Evolutionary conservation across 2,329 filamentous ascomycete genomes (phyloP).

Genomic region (Microdochium trichocladiopsis): DNA sequence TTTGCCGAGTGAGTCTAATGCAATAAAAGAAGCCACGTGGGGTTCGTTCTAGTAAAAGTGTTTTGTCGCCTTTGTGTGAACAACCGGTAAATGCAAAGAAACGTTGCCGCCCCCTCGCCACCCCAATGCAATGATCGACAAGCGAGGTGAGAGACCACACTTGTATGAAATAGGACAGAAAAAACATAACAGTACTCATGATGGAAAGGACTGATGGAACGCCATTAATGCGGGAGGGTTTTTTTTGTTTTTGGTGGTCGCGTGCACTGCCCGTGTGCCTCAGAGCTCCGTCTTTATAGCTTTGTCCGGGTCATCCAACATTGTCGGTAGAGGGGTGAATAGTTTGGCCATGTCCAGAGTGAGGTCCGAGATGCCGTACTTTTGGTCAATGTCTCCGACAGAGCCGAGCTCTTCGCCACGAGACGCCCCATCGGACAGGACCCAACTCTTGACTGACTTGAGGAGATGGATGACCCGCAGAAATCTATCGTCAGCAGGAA

Average conservation of each 20-base stretch:
- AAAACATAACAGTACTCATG: constrained; percentile 11
- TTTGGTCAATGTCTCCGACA: constrained; percentile 60
- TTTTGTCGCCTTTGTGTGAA: neutral
- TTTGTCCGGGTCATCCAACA: constrained; percentile 33
- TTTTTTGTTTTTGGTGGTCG: constrained; percentile 5
- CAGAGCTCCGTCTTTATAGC: constrained; percentile 33
- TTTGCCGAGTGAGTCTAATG: neutral
- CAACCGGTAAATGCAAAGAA: constrained; percentile 24
- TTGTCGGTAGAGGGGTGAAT: constrained; percentile 52
- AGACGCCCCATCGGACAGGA: constrained; percentile 54
- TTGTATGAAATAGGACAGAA: constrained; percentile 16
- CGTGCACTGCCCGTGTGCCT: constrained; percentile 6
- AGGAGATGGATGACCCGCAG: constrained; percentile 52
- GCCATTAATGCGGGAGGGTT: constrained; percentile 16
- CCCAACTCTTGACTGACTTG: constrained; percentile 53
- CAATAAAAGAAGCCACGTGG: neutral
- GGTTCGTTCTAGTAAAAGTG: neutral
- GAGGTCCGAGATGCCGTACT: constrained; percentile 56
- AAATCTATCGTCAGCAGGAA: constrained; percentile 52
- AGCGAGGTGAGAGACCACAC: constrained; percentile 16
- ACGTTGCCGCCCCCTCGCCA: constrained; percentile 23
- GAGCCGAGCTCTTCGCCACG: constrained; percentile 63
- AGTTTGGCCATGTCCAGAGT: constrained; percentile 66
- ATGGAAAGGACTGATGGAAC: constrained; percentile 10
- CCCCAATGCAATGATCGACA: constrained; percentile 16